Base-by-base conservation (phyloP, 768 basidiomycete genomes). In the Agaricus bisporus region DNA sequence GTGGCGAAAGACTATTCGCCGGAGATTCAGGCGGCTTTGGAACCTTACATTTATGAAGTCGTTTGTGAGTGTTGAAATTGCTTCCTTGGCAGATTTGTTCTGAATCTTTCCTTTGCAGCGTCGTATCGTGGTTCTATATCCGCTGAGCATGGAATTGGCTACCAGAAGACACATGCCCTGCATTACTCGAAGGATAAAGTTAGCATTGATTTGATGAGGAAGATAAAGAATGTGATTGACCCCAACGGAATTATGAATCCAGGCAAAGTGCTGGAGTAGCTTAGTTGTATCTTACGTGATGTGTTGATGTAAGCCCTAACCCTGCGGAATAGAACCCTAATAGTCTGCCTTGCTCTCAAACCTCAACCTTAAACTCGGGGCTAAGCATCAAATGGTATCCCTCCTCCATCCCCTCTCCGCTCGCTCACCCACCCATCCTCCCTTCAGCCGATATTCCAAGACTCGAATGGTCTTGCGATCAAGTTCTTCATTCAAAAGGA, bases 121-220 rank as follows among this genome's bases (percentile, higher is more conserved):
- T 82, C 81, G 1, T 79, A 88, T 63, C 80, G 83, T 48, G 95
- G 95, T 7, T 98, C 95, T 0, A 83, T 99, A 59, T 98, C 95
- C 5, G 95, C 95, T 1, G 95, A 99, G 65, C 95, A 99, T 66
- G 95, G 95, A 5, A 85, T 99, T 49, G 95, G 95, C n/a, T 79
- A 86, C 0, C 92, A 92, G 88, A 98, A 98, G 73, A 88, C 89
- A 0, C 83, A 88, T 52, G 91, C 91, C 14, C 80, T 98, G 18
- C 78, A 78, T 37, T 98, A 97, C 69, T 92, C 91, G 5, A 97
- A 98, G 71, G 78, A 73, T 56, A 72, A 76, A 7, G 78, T 82
- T 20, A 91, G 87, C 64, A 87, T 98, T 59, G 86, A 80, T 46
- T 73, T 85, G 75, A 99, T 99, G 95, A 87, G 80, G 70, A 85